phyloP scores from a whole-genome alignment of 805 yeast species.

The Aciculoconidium aculeatum region DNA sequence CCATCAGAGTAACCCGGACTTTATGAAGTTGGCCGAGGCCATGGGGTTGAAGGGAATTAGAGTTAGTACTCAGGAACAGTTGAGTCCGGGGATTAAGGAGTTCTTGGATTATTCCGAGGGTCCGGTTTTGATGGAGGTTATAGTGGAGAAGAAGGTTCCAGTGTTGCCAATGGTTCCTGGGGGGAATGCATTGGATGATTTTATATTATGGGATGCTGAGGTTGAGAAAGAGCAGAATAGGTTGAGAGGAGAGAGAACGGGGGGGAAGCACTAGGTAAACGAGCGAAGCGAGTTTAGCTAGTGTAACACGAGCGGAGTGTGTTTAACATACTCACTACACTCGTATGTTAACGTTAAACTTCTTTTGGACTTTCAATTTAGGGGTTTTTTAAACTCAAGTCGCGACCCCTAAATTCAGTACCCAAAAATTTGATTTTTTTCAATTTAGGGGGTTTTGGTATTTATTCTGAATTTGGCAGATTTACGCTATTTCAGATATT shows the following conservation, averaged over 20 bases:
- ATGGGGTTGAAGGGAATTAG: conserved; percentile 87
- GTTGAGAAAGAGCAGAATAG: conserved; percentile 67
- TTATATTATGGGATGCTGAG: conserved; percentile 78
- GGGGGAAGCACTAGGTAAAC: conserved; percentile 52
- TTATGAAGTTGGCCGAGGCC: conserved; percentile 86
- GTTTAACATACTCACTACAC: too few relatives aligned
- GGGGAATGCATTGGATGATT: conserved; percentile 92
- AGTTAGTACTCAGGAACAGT: conserved; percentile 62
- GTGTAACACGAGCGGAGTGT: too few relatives aligned
- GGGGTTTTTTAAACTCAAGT: too few relatives aligned
- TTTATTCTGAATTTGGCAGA: too few relatives aligned
- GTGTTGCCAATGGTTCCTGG: conserved; percentile 98
- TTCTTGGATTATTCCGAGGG: conserved; percentile 69
- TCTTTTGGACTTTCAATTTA: too few relatives aligned
- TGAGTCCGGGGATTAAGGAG: conserved; percentile 43
- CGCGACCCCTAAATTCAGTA: too few relatives aligned
- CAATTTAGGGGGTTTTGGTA: too few relatives aligned
- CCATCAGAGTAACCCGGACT: conserved; percentile 92
- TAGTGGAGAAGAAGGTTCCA: conserved; percentile 89
- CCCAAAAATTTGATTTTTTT: too few relatives aligned
- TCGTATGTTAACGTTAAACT: too few relatives aligned
- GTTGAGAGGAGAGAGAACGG: conserved; percentile 67
- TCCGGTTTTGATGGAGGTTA: conserved; percentile 86
- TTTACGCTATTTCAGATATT: too few relatives aligned
- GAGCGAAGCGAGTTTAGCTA: too few relatives aligned